These are phyloP conservation scores for Amanita rimosa DNA, from an alignment of 768 basidiomycete genomes.

Conservation along the genomic window DNA sequence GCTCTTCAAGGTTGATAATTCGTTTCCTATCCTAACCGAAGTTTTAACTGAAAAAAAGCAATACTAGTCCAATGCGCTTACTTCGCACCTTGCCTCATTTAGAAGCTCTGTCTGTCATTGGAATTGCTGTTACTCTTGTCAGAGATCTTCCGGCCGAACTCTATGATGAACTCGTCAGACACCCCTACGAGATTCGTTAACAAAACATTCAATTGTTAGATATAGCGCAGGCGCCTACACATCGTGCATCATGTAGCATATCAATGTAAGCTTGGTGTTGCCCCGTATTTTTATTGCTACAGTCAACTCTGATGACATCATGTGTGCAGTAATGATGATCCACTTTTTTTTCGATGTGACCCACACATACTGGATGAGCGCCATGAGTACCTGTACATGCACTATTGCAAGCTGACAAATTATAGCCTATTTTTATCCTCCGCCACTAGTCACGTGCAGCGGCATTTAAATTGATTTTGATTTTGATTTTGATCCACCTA, in stretches of 20 bases:
- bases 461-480: slow-evolving; percentile 9
- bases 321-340: too few relatives aligned
- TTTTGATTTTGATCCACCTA: not conserved
- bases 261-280: not conserved
- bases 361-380: too few relatives aligned
- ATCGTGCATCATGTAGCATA: slow-evolving; percentile 5
- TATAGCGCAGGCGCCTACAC: slow-evolving; percentile 3
- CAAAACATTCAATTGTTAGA: slow-evolving; percentile 1
- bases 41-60: not conserved
- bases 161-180: slow-evolving; percentile 82
- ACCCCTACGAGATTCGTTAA: slow-evolving; percentile 56
- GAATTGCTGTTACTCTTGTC: slow-evolving; percentile 89
- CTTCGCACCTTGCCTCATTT: slow-evolving; percentile 91
- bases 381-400: too few relatives aligned
- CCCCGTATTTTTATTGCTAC: too few relatives aligned
- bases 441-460: not conserved
- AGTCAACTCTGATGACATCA: too few relatives aligned
- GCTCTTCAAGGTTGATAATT: slow-evolving; percentile 58
- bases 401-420: too few relatives aligned
- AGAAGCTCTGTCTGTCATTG: slow-evolving; percentile 78
- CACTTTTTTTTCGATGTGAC: too few relatives aligned
- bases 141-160: slow-evolving; percentile 80
- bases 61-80: slow-evolving; percentile 79
- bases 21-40: not conserved
- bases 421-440: too few relatives aligned